These are phyloP conservation scores for Cryptococcus hybrid DNA, from an alignment of 1,284 basidiomycete species.

Conservation along the genomic window DNA sequence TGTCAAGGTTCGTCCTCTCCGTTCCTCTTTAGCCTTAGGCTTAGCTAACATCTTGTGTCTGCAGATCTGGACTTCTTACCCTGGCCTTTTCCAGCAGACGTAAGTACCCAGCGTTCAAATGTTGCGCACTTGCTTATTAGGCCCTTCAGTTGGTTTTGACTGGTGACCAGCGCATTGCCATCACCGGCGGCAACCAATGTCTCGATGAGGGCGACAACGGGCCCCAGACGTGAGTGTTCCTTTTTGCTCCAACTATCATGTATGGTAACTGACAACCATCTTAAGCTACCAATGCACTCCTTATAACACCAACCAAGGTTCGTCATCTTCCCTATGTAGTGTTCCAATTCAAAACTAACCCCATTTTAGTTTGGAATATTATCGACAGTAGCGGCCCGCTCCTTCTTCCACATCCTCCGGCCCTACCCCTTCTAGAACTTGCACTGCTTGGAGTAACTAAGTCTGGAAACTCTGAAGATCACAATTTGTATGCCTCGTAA, in stretches of 20 bases:
- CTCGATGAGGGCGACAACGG: constrained; percentile 29
- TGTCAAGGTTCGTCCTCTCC: constrained; percentile 13
- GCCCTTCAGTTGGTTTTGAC: constrained; percentile 17
- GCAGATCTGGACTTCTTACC: constrained; percentile 23
- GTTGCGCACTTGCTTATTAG: too few relatives aligned
- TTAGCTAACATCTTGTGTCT: neutral
- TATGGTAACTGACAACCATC: neutral
- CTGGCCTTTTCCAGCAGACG: constrained; percentile 24
- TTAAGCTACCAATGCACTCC: constrained; percentile 3
- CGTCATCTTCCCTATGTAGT: neutral
- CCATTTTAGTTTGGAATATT: too few relatives aligned
- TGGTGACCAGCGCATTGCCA: constrained; percentile 34
- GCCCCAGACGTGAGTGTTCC: constrained; percentile 28
- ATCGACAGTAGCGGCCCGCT: neutral
- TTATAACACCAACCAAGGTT: constrained; percentile 12
- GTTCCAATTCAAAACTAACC: too few relatives aligned
- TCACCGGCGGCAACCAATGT: constrained; percentile 31
- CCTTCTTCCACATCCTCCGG: neutral
- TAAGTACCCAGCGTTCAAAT: too few relatives aligned
- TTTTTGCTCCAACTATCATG: neutral
- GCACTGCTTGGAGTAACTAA: neutral
- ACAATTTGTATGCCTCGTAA: too few relatives aligned
- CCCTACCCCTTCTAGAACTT: neutral
- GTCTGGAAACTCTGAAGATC: neutral
- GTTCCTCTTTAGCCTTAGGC: neutral